Base-by-base conservation (phyloP, 2,329 filamentous ascomycete species). In the Calcarisporium arbuscula region DNA sequence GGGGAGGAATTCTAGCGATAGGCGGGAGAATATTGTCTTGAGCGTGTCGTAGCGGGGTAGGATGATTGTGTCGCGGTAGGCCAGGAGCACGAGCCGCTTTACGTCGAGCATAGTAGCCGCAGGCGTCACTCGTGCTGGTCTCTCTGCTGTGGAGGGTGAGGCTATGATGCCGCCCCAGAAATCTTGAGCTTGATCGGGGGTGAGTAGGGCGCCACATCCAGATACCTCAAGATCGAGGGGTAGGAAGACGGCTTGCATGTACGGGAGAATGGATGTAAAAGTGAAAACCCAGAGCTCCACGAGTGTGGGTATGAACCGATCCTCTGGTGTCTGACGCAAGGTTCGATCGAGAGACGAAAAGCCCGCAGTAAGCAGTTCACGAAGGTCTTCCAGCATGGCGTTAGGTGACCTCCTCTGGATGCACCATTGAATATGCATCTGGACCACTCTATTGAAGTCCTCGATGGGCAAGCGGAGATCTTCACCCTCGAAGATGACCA, bases 261-360 rank as follows among this genome's bases (percentile, higher is more conserved):
- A 96, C 0, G 92, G 92, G 5, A 96, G 63, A 23, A 96, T 85
- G 6, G 77, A 84, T 4, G 87, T 90, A 51, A 95, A 95, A 0
- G 92, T 89, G 30, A 92, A 80, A 39, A 94, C 77, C 92, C 92
- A 98, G 53, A 95, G 80, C 54, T 95, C 87, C 3, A 95, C 90
- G 1, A 98, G 69, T 36, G 87, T 80, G 0, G 87, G 85, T 16
- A 96, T 87, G n/a, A 96, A 74, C 21, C 82, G 77, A 41, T 95
- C 89, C 51, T 96, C 90, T 0, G 86, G 73, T 1, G 87, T 80
- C 29, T 77, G 77, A 32, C 81, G 76, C 14, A 96, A 65, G 0
- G 85, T 89, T 45, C 89, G 84, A 47, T 95, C 90, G 3, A 98
- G 70, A 3, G 84, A 88, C 19, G 75, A 71, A 52, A 96, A 98